Evolutionary conservation across 2,329 filamentous ascomycete species (phyloP), one percentile per base, ranked within the genome.

Genomic region (Metarhizium humberi): DNA sequence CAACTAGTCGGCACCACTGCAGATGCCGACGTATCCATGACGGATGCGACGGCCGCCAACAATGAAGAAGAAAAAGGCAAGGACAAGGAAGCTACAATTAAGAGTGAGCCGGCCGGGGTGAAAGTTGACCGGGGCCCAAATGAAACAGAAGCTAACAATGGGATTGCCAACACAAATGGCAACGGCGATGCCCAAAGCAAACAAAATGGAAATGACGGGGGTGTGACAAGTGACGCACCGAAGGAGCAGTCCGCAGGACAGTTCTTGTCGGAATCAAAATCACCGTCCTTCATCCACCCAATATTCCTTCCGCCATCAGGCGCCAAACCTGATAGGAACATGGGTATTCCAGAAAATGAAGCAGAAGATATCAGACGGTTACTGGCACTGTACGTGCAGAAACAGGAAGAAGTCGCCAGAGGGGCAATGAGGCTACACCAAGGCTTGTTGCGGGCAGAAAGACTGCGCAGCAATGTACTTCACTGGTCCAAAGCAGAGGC

Each of bases 361-460:
- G 90, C 90, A 1, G 88, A 92, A 60, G 88, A 94, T 57, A 84
- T 89, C 47, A 83, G 89, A 56, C 80, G 86, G 56, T 71, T 91
- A 18, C 76, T 94, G 51, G 80, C 90, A 60, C 73, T 89, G 11
- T 92, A 90, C 66, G 84, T 92, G 30, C 89, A 92, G 64, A 92
- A 92, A 69, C 89, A 94, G 66, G 89, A 94, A 64, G 89, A 94
- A 67, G 83, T 92, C 2, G 86, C 88, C 55, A 83, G 88, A 4
- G 85, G 87, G 7, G 80, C 85, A 1, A 79, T 81, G 55, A 80
- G 79, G 57, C 75, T 94, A 51, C 85, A 88, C 58, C 77, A 84
- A 52, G 87, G 88, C 1, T 75, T 95, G 53, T 75, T 91, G 58
- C 81, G 81, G 62, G 88, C 88, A 1, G 85, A 92, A 61, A 79